Base-by-base conservation (phyloP, 2,329 filamentous ascomycete species). In the Lachnellula arida region DNA sequence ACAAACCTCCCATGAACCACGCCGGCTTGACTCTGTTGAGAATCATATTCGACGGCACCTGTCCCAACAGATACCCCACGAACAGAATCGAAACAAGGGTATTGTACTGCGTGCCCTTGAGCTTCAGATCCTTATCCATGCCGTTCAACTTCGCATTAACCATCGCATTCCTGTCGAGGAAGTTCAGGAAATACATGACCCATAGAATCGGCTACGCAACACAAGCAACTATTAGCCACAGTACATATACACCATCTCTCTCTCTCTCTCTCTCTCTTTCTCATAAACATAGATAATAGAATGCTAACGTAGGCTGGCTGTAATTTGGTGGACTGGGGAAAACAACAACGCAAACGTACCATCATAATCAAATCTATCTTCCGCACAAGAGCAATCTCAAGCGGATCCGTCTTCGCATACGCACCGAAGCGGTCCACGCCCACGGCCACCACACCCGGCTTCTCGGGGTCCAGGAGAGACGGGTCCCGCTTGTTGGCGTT, bases 1-100 rank as follows among this genome's bases (percentile, higher is more conserved):
- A 70, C 0, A 80, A 82, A 34, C 54, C 54, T 32, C 49, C 49
- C 63, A 79, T 73, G 61, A 78, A 79, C 11, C 73, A 62, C 1
- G 74, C 75, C 0, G 77, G 77, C 23, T 71, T 52, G 73, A 70
- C 64, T 66, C 54, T 28, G n/a, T 46, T 53, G 37, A 56, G 68
- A 1, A 75, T 48, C 67, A 75, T 72, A 55, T 75, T 75, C 51
- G 72, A 74, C 0, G 72, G 73, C 0, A 73, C 67, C 46, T 42
- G 42, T 5, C 51, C 53, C 6, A 61, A 49, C 46, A 61, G 34
- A 39, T 61, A 60, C 14, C 66, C 62, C 23, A 71, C 60, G 54
- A 68, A 69, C 50, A 71, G 66, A 23, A 70, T 64, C 9, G 63
- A 65, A 14, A 69, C 51, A 11, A 62, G 62, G 28, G 65, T 65